These are phyloP conservation scores for Chlamydomonas schloesseri DNA, from an alignment of 139 green algal genomes.

Conservation along the genomic window DNA sequence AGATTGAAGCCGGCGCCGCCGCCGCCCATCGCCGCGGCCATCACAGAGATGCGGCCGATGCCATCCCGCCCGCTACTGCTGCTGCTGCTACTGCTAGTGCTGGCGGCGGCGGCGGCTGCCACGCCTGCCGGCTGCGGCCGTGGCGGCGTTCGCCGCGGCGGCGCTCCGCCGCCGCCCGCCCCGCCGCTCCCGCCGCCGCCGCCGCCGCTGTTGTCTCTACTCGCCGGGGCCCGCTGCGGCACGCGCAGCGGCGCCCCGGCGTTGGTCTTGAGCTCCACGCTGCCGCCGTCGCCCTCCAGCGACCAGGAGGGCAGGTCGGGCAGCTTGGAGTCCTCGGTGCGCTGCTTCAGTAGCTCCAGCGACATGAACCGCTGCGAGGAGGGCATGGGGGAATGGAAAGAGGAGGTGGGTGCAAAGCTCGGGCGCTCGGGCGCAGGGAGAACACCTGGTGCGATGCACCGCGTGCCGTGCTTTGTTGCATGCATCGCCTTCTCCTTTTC, in stretches of 20 bases:
- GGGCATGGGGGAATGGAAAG: neutral
- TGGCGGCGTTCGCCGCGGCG: neutral
- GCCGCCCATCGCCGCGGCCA: no score
- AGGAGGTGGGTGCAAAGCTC: neutral
- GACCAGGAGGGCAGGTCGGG: constrained; percentile 2
- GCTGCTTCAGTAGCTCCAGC: constrained; percentile 38
- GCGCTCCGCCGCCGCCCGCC: neutral
- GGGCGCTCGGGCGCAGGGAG: neutral
- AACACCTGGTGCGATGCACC: no score
- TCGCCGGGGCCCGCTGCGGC: neutral
- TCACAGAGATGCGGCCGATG: no score
- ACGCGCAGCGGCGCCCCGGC: constrained; percentile 15
- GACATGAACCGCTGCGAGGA: constrained; percentile 34
- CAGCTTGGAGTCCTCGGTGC: constrained; percentile 22
- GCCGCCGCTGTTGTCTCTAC: no score
- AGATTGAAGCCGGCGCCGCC: no score
- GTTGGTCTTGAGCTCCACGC: constrained; percentile 33
- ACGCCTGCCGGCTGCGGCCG: neutral
- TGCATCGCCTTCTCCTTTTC: no score
- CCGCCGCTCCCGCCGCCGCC: neutral
- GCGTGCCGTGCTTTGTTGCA: no score
- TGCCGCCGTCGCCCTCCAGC: neutral
- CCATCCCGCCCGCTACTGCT: no score
- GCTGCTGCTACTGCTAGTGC: no score
- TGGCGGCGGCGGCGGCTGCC: neutral